Base-by-base conservation (phyloP, 164 flowering plant genomes). In the Buxus sempervirens region DNA sequence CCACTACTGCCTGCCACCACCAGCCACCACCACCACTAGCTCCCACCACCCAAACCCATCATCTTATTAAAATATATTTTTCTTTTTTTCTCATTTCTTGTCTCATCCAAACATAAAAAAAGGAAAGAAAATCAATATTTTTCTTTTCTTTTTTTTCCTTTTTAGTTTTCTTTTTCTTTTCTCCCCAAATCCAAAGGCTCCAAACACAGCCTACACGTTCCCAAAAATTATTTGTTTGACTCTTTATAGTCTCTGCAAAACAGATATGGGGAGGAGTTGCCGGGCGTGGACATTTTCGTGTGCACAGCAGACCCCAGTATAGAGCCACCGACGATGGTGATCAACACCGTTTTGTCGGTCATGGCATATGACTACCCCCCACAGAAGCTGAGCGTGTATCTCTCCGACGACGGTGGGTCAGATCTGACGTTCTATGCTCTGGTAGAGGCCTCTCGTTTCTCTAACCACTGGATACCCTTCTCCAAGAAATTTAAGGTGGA, bases 321-420 rank as follows among this genome's bases (percentile, higher is more conserved):
- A 4, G 85, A 82, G 67, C 85, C 85, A 54, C 84, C 85, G 25
- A 25, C 51, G 0, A 60, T 80, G 65, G 85, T 80, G 63, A 64
- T 82, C 23, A 82, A 77, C 72, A 82, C 80, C 0, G 80, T 76
- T 16, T 70, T 83, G 18, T 81, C 83, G 0, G 67, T 79, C 25
- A 78, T 83, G 83, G 82, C 82, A 8, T 83, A 79, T 28, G 78
- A 77, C 25, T 83, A 79, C 54, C 86, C 84, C 5, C 57, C 82
- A 0, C 75, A 82, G 49, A 84, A 80, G 72, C 60, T 82, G 32
- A 63, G 64, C 19, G 81, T 84, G 23, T 82, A 82, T 58, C 65
- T 81, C 4, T 83, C 86, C 0, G 84, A 83, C 2, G 83, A 81
- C 54, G 88, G 79, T 20, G 79, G 81, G 0, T 85, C 86, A 15